phyloP scores from a whole-genome alignment of 345 rosid species.

The Psidium guajava region DNA sequence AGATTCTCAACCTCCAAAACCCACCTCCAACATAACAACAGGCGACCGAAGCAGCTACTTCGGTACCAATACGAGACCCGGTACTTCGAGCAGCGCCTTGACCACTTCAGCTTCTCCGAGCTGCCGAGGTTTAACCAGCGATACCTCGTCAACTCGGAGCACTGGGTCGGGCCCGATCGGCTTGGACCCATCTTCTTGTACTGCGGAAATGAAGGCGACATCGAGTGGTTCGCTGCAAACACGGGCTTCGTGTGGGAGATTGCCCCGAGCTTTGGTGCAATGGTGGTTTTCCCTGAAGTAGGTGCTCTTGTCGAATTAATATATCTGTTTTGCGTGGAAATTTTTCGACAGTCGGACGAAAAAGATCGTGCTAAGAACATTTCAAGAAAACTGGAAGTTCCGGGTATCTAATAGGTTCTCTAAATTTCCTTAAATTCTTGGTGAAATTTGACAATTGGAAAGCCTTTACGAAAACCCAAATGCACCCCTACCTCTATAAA shows the following conservation, averaged over 20 bases:
- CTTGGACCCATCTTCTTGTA: conserved; percentile 69
- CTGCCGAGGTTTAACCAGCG: conserved; percentile 53
- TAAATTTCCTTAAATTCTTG: not conserved
- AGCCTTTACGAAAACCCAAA: not conserved
- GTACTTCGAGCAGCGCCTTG: conserved; percentile 50
- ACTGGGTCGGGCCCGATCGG: conserved; percentile 48
- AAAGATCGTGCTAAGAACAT: not conserved
- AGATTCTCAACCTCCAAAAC: not conserved
- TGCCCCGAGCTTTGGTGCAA: conserved; percentile 69
- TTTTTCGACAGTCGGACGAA: not conserved
- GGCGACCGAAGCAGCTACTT: not conserved
- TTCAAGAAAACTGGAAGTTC: not conserved
- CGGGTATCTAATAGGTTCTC: not conserved
- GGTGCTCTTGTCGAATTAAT: not conserved
- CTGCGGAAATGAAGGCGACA: conserved; percentile 83
- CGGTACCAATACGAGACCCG: conserved; percentile 37
- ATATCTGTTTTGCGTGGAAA: not conserved
- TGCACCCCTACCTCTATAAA: not conserved
- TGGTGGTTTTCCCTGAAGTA: conserved; percentile 80
- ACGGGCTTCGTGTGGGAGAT: conserved; percentile 77
- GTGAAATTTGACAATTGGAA: not conserved
- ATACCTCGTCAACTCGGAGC: conserved; percentile 50
- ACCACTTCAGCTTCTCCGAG: conserved; percentile 72
- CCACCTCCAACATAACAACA: not conserved
- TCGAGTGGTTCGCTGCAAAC: conserved; percentile 79